Base-by-base conservation (phyloP, 169 alveolate species). In the Plasmodium vinckei region DNA sequence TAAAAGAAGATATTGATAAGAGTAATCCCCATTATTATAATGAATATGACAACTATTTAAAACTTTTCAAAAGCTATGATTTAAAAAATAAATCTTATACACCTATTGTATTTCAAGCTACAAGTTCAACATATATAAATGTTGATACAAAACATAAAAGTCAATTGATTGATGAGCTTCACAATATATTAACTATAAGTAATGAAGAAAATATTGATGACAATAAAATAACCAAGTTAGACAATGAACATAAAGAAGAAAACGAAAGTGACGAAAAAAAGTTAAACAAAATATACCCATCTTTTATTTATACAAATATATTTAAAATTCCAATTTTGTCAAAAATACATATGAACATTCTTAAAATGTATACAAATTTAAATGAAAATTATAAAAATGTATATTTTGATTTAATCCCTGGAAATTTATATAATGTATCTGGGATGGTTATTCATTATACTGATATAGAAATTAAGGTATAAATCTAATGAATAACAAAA, bases 51-150 rank as follows among this genome's bases (percentile, higher is more conserved):
- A 56, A 46, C 13, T 79, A 42, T 70, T 15, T 67, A 59, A 46
- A 79, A 59, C 56, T 25, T 54, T 47, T 79, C 46, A 65, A 44
- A 17, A 47, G 82, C 10, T 27, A 47, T 23, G 5, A 23, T 53
- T 42, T 44, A 63, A 79, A 39, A 75, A 53, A 44, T 2, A 63
- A 61, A 64, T 21, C 42, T 39, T 67, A 65, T 23, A 53, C 89
- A 7, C 89, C 89, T 59, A 67, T 79, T 39, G 65, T 79, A n/a
- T 60, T 79, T 60, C 84, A 79, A 64, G 89, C 82, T n/a, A 53
- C 67, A 47, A 49, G 25, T 9, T 54, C 82, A 59, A 79, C 89
- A 44, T 67, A 79, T 47, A 79, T 79, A n/a, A 79, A 79, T 79
- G 9, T 79, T 7, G 72, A 79, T 60, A 42, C 25, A 0, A 79